Base-by-base conservation (phyloP, 305 asterid species). In the Fraxinus floribunda region DNA sequence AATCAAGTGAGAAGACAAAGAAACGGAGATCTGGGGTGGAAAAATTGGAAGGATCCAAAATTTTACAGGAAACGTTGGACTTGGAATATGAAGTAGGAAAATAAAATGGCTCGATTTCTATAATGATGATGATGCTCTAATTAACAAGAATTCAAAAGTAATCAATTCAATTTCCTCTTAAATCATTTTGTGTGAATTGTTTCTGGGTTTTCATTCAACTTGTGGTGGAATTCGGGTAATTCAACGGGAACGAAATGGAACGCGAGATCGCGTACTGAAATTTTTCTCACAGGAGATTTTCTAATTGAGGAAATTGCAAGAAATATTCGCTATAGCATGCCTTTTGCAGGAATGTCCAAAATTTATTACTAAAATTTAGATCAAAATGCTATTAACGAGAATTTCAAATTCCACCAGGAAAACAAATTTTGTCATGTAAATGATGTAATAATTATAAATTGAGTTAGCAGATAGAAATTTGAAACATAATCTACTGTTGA, bases 21-120 rank as follows among this genome's bases (percentile, higher is more conserved):
- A 77, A 81, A 55, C 82, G 18, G 85, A 85, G 88, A 85, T 86
- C 90, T 70, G 84, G 82, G 55, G 76, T 60, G 26, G 86, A 81
- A 79, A 55, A 30, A 55, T 34, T 78, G 68, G 62, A 68, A 36
- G 73, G 82, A 39, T 84, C 46, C 77, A 44, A 60, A 78, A 46
- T 78, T 78, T 26, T 22, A 24, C 73, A 26, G 36, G 34, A 3
- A 32, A 6, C 1, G 15, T 66, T 2, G 80, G 84, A 83, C 77
- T 83, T 29, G 34, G 3, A 66, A 71, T 83, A 78, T 30, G 85
- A 57, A 85, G 81, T 57, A 0, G 84, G 62, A 24, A 60, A 55
- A 9, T 10, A 24, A 64, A 64, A 75, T 26, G 68, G 84, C 20
- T 78, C 73, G 35, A 64, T 64, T 64, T 24, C 66, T 57, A 57